These are phyloP conservation scores for Komagataella pastoris DNA, from an alignment of 805 yeast genomes.

Conservation along the genomic window DNA sequence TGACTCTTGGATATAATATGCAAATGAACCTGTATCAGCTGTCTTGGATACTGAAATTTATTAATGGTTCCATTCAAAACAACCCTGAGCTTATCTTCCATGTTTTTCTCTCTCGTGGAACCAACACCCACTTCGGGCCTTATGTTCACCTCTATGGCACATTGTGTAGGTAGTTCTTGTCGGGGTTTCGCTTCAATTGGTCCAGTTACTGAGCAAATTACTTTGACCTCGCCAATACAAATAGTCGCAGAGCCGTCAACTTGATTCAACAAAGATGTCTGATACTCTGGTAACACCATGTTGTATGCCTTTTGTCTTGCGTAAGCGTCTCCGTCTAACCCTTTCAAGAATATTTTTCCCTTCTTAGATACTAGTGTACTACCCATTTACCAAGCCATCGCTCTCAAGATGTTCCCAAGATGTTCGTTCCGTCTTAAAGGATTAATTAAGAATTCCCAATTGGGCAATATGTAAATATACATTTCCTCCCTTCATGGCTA, in stretches of 20 bases:
- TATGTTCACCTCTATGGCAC: constrained; percentile 66
- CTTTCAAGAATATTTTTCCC: neutral
- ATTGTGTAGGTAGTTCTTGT: constrained; percentile 72
- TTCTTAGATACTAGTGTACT: neutral
- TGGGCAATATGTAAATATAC: neutral
- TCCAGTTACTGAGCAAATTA: constrained; percentile 73
- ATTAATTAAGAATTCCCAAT: neutral
- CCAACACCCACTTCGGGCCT: constrained; percentile 72
- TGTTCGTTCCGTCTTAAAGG: neutral
- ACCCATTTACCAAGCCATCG: neutral
- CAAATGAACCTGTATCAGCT: constrained; percentile 54
- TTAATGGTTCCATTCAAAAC: constrained; percentile 49
- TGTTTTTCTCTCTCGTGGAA: constrained; percentile 53
- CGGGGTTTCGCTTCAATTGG: constrained; percentile 78
- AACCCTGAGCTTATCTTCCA: constrained; percentile 59
- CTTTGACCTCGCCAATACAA: constrained; percentile 34
- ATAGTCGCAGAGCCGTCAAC: constrained; percentile 77
- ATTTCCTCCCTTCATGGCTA: neutral
- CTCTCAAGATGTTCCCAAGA: neutral
- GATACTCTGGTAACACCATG: neutral
- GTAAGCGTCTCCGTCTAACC: neutral
- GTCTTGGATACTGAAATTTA: constrained; percentile 63
- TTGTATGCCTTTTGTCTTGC: neutral
- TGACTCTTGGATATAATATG: constrained; percentile 49
- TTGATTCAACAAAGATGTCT: constrained; percentile 23